Evolutionary conservation across 768 basidiomycete species (phyloP).

Genomic region (Sarcomyxa edulis): DNA sequence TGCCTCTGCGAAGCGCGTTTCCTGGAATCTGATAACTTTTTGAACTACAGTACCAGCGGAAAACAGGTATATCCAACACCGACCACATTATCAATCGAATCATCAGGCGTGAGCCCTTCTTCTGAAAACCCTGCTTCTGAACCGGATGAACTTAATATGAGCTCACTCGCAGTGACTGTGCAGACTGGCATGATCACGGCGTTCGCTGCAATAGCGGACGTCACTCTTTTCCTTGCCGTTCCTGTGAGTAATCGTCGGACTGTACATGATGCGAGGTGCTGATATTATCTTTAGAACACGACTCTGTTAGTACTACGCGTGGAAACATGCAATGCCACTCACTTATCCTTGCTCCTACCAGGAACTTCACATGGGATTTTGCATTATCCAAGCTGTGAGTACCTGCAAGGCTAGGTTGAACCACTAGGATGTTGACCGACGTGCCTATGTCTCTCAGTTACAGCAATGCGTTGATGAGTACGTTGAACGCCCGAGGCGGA

Average conservation of each 20-base stretch:
- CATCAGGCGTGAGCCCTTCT: slow-evolving; percentile 1
- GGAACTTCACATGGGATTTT: slow-evolving; percentile 6
- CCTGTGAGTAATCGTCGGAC: slow-evolving; percentile 3
- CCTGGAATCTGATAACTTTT: too few species aligned
- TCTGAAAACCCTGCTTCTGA: too few species aligned
- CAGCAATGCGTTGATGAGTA: slow-evolving; percentile 6
- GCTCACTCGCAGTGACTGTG: slow-evolving; percentile 3
- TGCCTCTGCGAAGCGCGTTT: too few species aligned
- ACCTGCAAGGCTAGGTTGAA: too few species aligned
- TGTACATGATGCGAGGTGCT: background rate
- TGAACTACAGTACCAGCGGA: slow-evolving; percentile 3
- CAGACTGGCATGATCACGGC: slow-evolving; percentile 7
- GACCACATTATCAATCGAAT: slow-evolving; percentile 7
- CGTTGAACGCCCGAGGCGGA: slow-evolving; percentile 7
- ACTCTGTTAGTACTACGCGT: slow-evolving; percentile 1
- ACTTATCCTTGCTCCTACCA: background rate
- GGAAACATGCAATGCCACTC: background rate
- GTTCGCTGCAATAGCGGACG: slow-evolving; percentile 5
- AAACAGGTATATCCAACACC: slow-evolving; percentile 4
- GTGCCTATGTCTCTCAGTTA: too few species aligned
- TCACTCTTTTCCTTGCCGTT: slow-evolving; percentile 1
- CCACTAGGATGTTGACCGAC: too few species aligned
- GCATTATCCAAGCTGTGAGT: slow-evolving; percentile 5
- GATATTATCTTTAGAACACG: slow-evolving; percentile 1
- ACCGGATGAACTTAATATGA: too few species aligned